Conservation (phyloP, 2,329 filamentous ascomycete genomes). For the Cercospora nicotianae region DNA sequence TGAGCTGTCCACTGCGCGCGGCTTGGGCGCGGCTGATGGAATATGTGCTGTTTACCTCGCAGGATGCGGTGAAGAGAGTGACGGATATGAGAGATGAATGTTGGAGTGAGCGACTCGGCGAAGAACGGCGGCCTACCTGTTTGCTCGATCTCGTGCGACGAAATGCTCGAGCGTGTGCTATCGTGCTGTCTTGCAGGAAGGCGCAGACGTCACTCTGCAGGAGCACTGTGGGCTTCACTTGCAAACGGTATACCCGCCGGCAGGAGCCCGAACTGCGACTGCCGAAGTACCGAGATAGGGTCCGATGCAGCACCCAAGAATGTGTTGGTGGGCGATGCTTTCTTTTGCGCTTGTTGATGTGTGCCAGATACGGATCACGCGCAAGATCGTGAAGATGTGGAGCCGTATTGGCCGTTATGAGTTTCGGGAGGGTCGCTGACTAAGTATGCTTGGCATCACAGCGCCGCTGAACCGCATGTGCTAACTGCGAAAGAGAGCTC, state of each 20-base stretch:
- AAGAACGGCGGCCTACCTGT: background rate
- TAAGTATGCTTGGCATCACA: no score
- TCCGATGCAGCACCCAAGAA: background rate
- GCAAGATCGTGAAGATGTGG: background rate
- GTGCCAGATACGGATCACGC: background rate
- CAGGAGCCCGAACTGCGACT: background rate
- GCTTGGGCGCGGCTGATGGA: background rate
- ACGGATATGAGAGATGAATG: background rate
- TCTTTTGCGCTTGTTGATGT: background rate
- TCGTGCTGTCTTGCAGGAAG: background rate
- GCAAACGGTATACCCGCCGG: background rate
- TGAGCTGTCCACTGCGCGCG: slow-evolving; percentile 5
- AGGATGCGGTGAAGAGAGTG: slow-evolving; percentile 1
- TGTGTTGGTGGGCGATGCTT: background rate
- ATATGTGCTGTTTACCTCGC: background rate
- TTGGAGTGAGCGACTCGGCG: background rate
- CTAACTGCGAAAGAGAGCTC: no score
- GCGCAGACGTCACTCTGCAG: background rate
- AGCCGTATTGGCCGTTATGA: background rate
- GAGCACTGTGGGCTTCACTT: background rate
- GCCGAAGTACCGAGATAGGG: background rate
- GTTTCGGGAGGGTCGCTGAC: background rate
- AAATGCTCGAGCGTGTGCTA: background rate
- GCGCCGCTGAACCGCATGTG: no score
- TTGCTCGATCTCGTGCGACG: background rate